Conservation (phyloP, 352 stramenopile genomes). For the Globisporangium solare region DNA sequence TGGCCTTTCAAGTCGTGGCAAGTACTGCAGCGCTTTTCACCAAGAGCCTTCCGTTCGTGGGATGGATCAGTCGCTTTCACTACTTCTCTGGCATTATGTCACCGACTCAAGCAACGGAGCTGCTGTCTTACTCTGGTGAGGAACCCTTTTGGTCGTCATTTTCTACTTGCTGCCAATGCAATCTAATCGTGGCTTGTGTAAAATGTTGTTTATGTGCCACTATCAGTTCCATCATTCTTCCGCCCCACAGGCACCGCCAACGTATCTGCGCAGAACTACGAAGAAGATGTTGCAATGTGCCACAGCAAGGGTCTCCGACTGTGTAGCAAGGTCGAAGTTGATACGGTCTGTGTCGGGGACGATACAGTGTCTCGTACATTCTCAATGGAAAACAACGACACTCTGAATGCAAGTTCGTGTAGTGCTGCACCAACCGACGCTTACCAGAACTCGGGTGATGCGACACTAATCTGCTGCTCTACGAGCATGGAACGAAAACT, state of each 20-base stretch:
- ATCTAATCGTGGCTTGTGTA: not conserved
- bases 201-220: not conserved
- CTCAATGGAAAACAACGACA: not conserved
- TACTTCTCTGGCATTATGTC: slow-evolving; percentile 37
- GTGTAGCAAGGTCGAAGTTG: slow-evolving; percentile 38
- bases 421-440: slow-evolving; percentile 6
- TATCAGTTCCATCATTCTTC: slow-evolving; percentile 10
- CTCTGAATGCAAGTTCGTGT: not conserved
- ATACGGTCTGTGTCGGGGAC: slow-evolving; percentile 22
- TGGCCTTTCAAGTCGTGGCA: slow-evolving; percentile 6
- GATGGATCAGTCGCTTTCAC: slow-evolving; percentile 45
- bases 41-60: slow-evolving; percentile 18
- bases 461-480: slow-evolving; percentile 37
- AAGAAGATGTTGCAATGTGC: slow-evolving; percentile 20
- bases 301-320: slow-evolving; percentile 23
- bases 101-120: slow-evolving; percentile 25
- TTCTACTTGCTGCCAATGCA: not conserved
- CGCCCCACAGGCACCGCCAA: not conserved
- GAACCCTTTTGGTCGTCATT: not conserved
- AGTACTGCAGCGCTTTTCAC: slow-evolving; percentile 21
- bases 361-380: not conserved
- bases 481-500: not conserved
- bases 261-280: not conserved
- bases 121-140: slow-evolving; percentile 40
- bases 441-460: slow-evolving; percentile 21